phyloP scores from a whole-genome alignment of 352 stramenopile species.

The Phytopythium mirpurense region DNA sequence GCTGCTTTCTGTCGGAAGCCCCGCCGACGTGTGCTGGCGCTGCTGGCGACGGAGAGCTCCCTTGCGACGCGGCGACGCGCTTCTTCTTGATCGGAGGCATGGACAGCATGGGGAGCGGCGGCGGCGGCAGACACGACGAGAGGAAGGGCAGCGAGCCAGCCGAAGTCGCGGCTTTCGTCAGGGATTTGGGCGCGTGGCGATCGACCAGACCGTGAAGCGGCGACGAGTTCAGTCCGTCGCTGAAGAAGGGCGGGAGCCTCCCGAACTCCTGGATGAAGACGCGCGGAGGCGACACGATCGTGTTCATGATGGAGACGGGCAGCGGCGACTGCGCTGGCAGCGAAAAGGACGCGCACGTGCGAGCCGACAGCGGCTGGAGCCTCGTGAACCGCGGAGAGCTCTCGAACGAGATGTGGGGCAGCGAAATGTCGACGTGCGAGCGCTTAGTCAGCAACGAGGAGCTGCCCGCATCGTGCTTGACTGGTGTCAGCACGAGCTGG shows the following conservation, averaged over 20 bases:
- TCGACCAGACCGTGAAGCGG: slow-evolving; percentile 16
- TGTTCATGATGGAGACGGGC: slow-evolving; percentile 51
- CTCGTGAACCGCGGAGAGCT: slow-evolving; percentile 49
- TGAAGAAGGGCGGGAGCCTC: slow-evolving; percentile 58
- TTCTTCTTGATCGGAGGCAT: slow-evolving; percentile 80
- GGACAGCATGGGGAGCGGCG: slow-evolving; percentile 59
- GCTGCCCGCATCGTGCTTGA: slow-evolving; percentile 24
- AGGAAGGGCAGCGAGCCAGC: slow-evolving; percentile 29
- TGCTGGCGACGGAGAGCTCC: slow-evolving; percentile 9
- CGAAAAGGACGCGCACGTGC: slow-evolving; percentile 33
- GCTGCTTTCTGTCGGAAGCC: slow-evolving; percentile 47
- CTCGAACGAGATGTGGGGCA: slow-evolving; percentile 70
- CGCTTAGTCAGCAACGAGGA: slow-evolving; percentile 33
- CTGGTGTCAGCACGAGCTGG: slow-evolving; percentile 37
- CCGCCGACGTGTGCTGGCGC: slow-evolving; percentile 8
- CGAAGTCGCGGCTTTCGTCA: slow-evolving; percentile 10
- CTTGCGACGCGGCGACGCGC: slow-evolving; percentile 12
- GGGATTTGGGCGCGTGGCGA: slow-evolving; percentile 7
- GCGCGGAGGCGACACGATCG: slow-evolving; percentile 65
- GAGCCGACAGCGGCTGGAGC: slow-evolving; percentile 51
- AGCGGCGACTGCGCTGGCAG: slow-evolving; percentile 31
- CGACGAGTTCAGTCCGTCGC: slow-evolving; percentile 24
- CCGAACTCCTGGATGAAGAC: slow-evolving; percentile 79
- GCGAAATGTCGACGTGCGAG: slow-evolving; percentile 57
- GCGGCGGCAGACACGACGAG: slow-evolving; percentile 48